Evolutionary conservation across 768 basidiomycete genomes (phyloP), one percentile per base, ranked within the genome.

Genomic region (Suillus fuscotomentosus): DNA sequence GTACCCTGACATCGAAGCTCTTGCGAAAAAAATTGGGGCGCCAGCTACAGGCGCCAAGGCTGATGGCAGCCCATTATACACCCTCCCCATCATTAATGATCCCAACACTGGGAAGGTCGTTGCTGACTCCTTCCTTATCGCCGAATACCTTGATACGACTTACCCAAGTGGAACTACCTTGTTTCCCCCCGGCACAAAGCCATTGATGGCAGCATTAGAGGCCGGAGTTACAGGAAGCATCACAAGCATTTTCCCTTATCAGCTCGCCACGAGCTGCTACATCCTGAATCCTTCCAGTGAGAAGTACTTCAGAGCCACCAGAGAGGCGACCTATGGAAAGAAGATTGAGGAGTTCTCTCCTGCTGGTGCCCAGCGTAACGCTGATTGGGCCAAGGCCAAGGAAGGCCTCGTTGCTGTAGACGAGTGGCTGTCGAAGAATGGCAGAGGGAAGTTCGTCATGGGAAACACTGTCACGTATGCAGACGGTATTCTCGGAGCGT

Each of bases 81-180:
- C 80, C 17, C 63, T 82, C 36, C 83, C 83, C 38, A 77, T 77
- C 50, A 79, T 81, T 62, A 68, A 76, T 55, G 82, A 84, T 61
- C 74, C 78, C 34, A 70, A 70, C 41, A 82, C 77, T 6, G 71
- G 72, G 2, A 66, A 63, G 14, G 69, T 75, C 62, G 27, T 83
- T 34, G 42, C 80, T 0, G 82, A 85, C 60, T 81, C 81, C 6
- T 73, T 77, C 62, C 69, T 70, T 20, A 84, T 84, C 59, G 81
- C 82, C 0, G 72, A 75, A 63, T 84, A 84, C 63, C 81, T 83
- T 43, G 83, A 85, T 39, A 72, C 67, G 17, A 70, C 71, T 0
- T 84, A 82, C 66, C 81, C 82, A 5, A 34, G 43, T 11, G 76
- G 77, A 2, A 76, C 75, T 8, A 65, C 62, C 13, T 70, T 86